Base-by-base conservation (phyloP, 371 early-diverging fungal species). In the Haplosporangium sp. region DNA sequence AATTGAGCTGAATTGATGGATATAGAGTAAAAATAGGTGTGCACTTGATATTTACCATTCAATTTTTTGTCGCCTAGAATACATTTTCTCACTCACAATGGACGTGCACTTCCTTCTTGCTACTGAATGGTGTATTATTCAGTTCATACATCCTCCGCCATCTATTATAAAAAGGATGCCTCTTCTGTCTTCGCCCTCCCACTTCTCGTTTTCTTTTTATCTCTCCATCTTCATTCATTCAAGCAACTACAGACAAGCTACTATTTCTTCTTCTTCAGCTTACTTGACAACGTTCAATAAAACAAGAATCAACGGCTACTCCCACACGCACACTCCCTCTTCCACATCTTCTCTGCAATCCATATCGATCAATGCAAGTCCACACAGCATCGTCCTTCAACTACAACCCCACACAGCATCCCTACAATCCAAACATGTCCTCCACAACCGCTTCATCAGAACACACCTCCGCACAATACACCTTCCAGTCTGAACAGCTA, bases 341-440 rank as follows among this genome's bases (percentile, higher is more conserved):
- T n/a, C 41, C 54, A 36, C 52, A 36, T 52, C 57, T 38, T 12
- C 13, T 40, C 23, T 21, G 29, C 21, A 48, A 5, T 48, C 21
- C n/a, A 18, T 14, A 55, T 20, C 16, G 18, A 42, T 56, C 73
- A 59, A 73, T 73, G 73, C 73, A 73, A 55, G 63, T 65, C 55
- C 73, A 72, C 43, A 29, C 73, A 41, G 18, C 67, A 29, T 38
- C 68, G 1, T 38, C 74, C 6, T 55, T 47, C 63, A 58, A 66
- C 53, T 61, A 65, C 59, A 59, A 23, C 50, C 48, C 59, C 55
- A 18, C 62, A 51, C 70, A 69, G 38, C 62, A 66, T 13, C 76
- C 76, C 20, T 75, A 75, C 70, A 75, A 75, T 55, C 76, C 76
- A 64, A 55, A 74, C 69, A 74, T 74, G 74, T 68, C 64, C 53